These are phyloP conservation scores for Komagataella pseudopastoris DNA, from an alignment of 805 yeast species.

Conservation along the genomic window DNA sequence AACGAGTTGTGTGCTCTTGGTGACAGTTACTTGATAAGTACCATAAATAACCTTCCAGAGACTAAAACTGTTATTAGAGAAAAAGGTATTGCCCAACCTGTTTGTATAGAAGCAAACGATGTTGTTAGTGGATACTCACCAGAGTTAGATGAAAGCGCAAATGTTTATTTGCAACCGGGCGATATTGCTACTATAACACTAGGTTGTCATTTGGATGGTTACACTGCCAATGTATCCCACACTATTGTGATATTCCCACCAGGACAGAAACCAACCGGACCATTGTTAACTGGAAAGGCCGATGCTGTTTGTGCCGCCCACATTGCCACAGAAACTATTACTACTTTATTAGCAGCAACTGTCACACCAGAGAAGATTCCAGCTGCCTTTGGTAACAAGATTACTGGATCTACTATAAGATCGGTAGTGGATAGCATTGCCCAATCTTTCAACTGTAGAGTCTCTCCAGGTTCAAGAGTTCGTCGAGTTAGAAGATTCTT, in stretches of 20 bases:
- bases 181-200: conserved; percentile 76
- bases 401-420: conserved; percentile 64
- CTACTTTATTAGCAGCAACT: conserved; percentile 59
- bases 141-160: conserved; percentile 50
- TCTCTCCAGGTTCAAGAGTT: conserved; percentile 87
- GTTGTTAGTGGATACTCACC: conserved; percentile 75
- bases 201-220: conserved; percentile 93
- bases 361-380: conserved; percentile 69
- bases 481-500: conserved; percentile 86
- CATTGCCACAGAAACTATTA: conserved; percentile 80
- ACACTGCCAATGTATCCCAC: conserved; percentile 78
- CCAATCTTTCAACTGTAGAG: conserved; percentile 65
- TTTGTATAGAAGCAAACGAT: conserved; percentile 74
- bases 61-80: conserved; percentile 47
- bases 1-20: conserved; percentile 74
- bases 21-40: conserved; percentile 56
- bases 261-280: conserved; percentile 47
- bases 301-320: conserved; percentile 85
- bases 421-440: conserved; percentile 77
- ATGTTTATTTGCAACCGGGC: conserved; percentile 46
- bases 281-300: conserved; percentile 72
- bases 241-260: conserved; percentile 76
- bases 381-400: conserved; percentile 25
- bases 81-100: conserved; percentile 91
- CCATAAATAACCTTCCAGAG: conserved; percentile 44